Evolutionary conservation across 1,139 yeast genomes (phyloP), one percentile per base, ranked within the genome.

Genomic region (Debaryomyces subglobosus): DNA sequence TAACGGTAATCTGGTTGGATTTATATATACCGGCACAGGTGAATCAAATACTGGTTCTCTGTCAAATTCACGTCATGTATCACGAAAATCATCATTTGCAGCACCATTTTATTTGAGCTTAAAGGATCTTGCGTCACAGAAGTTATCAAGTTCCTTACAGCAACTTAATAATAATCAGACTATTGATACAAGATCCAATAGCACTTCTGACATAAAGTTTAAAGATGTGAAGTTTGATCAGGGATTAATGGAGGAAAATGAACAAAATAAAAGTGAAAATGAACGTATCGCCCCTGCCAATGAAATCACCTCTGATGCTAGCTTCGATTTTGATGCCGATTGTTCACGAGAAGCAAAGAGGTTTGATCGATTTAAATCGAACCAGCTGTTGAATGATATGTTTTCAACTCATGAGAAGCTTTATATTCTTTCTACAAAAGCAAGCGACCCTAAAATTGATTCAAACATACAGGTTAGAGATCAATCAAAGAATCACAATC

Each of bases 331-430:
- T 8, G 35, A 44, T 13, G 38, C 20, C 4, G 45, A 47, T 13
- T 45, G 40, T 15, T 23, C 44, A 12, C 44, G 24, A 15, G 33
- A 29, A 27, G 15, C 42, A 12, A 12, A 35, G 18, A 25, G 20
- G 15, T 21, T 13, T 27, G 32, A 33, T 39, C 43, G 34, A 30
- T 36, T 44, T 7, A 54, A 49, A 40, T 51, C 58, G 1, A 49
- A 55, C 39, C 69, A 64, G 27, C 62, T 64, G 5, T 44, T 68
- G 6, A 46, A 53, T 1, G 73, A 69, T 9, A 54, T 74, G 23
- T 65, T 71, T 41, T 40, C 59, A 0, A 63, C 65, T 1, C 80
- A 74, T 53, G 78, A 74, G 46, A 63, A 64, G 46, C 58, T 74
- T 10, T 73, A 58, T 47, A 53, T 58, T 4, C 48, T 61, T 13